A percentile compares a stretch with the other conserved stretches of the same genome.
Evolutionary conservation across 2,329 filamentous ascomycete genomes (phyloP).

Genomic region (Neofusicoccum ribis): DNA sequence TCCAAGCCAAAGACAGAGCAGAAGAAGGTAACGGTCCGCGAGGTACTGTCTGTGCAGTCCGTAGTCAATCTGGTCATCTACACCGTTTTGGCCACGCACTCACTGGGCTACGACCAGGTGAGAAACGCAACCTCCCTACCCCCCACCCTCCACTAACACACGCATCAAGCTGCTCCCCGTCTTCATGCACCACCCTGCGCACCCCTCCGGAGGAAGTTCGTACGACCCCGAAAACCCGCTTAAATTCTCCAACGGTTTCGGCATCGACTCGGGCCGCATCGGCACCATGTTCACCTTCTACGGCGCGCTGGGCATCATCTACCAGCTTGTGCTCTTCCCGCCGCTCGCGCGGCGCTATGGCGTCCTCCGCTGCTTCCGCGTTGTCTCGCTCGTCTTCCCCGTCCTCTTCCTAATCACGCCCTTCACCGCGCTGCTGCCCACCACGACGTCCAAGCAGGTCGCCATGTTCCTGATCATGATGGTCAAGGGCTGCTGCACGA

Average conservation of each 20-base stretch:
- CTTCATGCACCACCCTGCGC: constrained; percentile 75
- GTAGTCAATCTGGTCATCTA: constrained; percentile 75
- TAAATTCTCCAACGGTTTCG: constrained; percentile 81
- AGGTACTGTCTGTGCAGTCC: constrained; percentile 75
- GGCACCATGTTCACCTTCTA: constrained; percentile 84
- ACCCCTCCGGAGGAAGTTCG: constrained; percentile 30
- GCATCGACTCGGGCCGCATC: constrained; percentile 70
- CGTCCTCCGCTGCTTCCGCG: constrained; percentile 70
- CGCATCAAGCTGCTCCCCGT: constrained; percentile 67
- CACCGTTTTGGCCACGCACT: constrained; percentile 77
- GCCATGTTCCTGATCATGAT: constrained; percentile 68
- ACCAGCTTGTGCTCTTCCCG: constrained; percentile 87
- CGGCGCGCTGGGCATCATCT: constrained; percentile 73
- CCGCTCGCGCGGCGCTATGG: constrained; percentile 71
- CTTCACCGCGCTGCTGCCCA: constrained; percentile 68
- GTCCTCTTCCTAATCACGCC: constrained; percentile 79
- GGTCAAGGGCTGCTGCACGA: constrained; percentile 71
- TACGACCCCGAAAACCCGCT: constrained; percentile 63
- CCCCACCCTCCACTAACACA: background rate
- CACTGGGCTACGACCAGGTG: constrained; percentile 77
- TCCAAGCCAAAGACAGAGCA: constrained; percentile 12
- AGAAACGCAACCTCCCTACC: background rate
- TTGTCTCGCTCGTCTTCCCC: constrained; percentile 68
- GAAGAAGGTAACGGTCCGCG: constrained; percentile 48
- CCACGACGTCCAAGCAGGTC: constrained; percentile 54